These are phyloP conservation scores for Talaromyces rugulosus DNA, from an alignment of 2,329 filamentous ascomycete species.

Conservation along the genomic window DNA sequence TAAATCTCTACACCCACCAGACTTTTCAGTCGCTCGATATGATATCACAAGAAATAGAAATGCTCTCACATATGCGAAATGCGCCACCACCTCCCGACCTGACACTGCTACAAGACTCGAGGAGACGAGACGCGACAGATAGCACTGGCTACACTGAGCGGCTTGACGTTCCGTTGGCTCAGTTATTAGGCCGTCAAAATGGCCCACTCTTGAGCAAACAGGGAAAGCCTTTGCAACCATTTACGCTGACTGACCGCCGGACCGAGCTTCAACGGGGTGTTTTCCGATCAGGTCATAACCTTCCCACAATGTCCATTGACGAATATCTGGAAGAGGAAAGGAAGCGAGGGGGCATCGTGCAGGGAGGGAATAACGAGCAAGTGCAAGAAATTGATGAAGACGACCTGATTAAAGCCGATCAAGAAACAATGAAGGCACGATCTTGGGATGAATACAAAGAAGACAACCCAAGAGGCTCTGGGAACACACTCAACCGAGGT, in stretches of 20 bases:
- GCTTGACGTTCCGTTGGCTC: constrained; percentile 62
- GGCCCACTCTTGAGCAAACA: constrained; percentile 72
- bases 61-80: constrained; percentile 67
- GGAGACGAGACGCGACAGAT: constrained; percentile 46
- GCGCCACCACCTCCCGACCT: constrained; percentile 39
- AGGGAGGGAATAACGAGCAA: constrained; percentile 71
- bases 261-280: constrained; percentile 74
- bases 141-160: constrained; percentile 64
- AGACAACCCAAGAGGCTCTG: constrained; percentile 68
- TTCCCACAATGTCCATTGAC: constrained; percentile 97
- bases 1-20: constrained; percentile 70
- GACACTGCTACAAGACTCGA: constrained; percentile 30
- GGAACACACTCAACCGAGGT: constrained; percentile 48
- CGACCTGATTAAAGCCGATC: constrained; percentile 79
- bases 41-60: constrained; percentile 76
- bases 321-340: constrained; percentile 94
- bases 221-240: constrained; percentile 85
- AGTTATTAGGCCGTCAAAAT: constrained; percentile 46
- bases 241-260: constrained; percentile 76
- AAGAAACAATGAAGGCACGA: constrained; percentile 86
- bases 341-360: constrained; percentile 78
- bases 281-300: constrained; percentile 83
- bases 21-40: constrained; percentile 85
- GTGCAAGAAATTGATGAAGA: constrained; percentile 81
- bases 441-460: constrained; percentile 95